phyloP scores from a whole-genome alignment of 1,139 yeast species.

The Zygosaccharomyces pseudobailii region DNA sequence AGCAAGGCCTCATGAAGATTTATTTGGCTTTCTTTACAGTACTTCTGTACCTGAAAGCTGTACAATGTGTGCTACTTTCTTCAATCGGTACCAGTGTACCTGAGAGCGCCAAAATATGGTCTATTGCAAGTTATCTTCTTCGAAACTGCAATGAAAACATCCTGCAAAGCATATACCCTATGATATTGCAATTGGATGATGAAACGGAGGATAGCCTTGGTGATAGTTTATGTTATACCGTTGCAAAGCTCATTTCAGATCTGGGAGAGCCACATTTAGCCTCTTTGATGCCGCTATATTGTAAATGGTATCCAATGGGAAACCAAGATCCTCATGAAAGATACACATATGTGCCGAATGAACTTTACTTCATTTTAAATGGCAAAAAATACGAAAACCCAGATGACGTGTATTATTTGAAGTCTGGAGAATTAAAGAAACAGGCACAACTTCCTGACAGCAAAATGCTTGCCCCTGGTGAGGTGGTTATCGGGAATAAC shows the following conservation, averaged over 20 bases:
- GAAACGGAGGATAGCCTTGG: constrained; percentile 4
- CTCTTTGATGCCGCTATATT: constrained; percentile 13
- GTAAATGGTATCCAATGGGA: constrained; percentile 24
- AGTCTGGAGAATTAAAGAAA: constrained; percentile 25
- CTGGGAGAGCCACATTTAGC: constrained; percentile 10
- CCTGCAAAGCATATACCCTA: constrained; percentile 17
- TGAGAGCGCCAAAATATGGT: constrained; percentile 14
- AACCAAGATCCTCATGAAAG: neutral
- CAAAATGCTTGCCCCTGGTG: constrained; percentile 11
- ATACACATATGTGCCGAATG: constrained; percentile 8
- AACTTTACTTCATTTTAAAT: constrained; percentile 25
- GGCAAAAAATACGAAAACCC: constrained; percentile 20
- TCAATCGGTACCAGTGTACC: constrained; percentile 2
- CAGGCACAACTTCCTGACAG: constrained; percentile 21
- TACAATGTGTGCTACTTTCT: neutral
- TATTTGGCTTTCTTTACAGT: neutral
- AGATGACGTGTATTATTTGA: constrained; percentile 32
- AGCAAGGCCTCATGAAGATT: neutral
- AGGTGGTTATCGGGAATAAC: constrained; percentile 25
- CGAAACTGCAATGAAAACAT: constrained; percentile 4
- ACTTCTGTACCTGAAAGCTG: neutral
- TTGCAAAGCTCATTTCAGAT: neutral
- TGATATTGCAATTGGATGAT: constrained; percentile 15
- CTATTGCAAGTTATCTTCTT: constrained; percentile 10
- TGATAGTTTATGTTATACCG: neutral